Conservation (phyloP, 2,329 filamentous ascomycete species). For the Shiraia bambusicola region DNA sequence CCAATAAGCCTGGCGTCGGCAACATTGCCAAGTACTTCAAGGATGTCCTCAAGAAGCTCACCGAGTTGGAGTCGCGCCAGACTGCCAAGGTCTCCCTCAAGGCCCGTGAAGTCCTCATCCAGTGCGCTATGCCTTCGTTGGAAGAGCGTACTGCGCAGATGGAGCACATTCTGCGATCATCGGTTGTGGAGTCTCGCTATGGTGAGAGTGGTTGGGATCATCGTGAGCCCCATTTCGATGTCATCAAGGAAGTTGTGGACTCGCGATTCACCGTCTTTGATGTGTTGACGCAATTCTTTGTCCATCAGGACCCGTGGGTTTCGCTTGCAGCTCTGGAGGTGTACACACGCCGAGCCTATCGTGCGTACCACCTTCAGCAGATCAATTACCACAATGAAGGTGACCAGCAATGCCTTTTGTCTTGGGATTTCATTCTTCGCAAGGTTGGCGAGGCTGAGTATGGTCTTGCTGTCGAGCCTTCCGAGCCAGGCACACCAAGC, state of each 20-base stretch:
- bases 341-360: slow-evolving; percentile 93
- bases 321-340: slow-evolving; percentile 91
- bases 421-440: slow-evolving; percentile 94
- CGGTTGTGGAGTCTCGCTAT: slow-evolving; percentile 94
- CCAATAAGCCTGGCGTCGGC: slow-evolving; percentile 87
- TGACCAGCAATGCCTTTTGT: slow-evolving; percentile 76
- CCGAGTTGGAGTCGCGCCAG: slow-evolving; percentile 81
- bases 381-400: slow-evolving; percentile 81
- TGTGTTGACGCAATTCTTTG: slow-evolving; percentile 92
- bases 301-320: slow-evolving; percentile 91
- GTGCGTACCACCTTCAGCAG: slow-evolving; percentile 87
- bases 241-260: slow-evolving; percentile 97
- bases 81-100: slow-evolving; percentile 97
- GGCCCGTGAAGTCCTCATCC: slow-evolving; percentile 94
- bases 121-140: slow-evolving; percentile 91
- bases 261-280: slow-evolving; percentile 99
- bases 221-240: slow-evolving; percentile 82
- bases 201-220: slow-evolving; percentile 97
- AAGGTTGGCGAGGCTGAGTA: slow-evolving; percentile 93
- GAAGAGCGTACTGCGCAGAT: slow-evolving; percentile 95
- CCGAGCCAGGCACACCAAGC: slow-evolving; percentile 68
- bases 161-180: slow-evolving; percentile 96
- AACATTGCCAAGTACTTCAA: slow-evolving; percentile 89
- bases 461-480: slow-evolving; percentile 75
- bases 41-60: slow-evolving; percentile 77